Evolutionary conservation across 208 protist species (phyloP).

Genomic region (Giardia muris): DNA sequence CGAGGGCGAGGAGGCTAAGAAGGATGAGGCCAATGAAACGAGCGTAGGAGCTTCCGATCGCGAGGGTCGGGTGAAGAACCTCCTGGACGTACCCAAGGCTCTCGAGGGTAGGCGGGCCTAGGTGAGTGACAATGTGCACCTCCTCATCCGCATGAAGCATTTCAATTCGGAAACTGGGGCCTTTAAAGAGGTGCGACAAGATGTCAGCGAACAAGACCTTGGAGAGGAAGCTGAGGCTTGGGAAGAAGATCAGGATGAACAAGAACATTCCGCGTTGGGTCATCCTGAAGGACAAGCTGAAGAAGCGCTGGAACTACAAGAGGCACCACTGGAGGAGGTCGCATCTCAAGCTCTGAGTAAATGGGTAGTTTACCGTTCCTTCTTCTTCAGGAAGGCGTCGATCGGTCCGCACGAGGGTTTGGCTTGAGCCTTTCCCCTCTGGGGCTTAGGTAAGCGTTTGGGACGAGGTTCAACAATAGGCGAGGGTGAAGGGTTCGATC

Average conservation of each 20-base stretch:
- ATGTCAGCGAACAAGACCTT: conserved; percentile 15
- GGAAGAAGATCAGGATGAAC: neutral
- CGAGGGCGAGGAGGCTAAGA: no score
- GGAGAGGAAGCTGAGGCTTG: neutral
- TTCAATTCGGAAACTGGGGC: no score
- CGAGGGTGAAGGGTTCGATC: neutral
- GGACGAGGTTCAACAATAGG: neutral
- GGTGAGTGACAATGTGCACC: no score
- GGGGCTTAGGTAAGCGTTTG: no score
- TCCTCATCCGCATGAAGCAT: no score
- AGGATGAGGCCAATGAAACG: no score
- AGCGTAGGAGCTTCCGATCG: no score
- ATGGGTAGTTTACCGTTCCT: neutral
- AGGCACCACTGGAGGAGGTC: conserved; percentile 23
- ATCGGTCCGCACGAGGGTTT: neutral
- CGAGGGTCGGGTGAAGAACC: no score
- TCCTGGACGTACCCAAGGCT: no score
- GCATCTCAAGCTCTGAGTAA: conserved; percentile 26
- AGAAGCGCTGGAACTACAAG: neutral
- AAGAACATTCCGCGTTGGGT: conserved; percentile 16
- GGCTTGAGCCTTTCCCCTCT: neutral
- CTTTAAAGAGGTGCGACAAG: neutral
- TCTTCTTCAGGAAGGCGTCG: neutral
- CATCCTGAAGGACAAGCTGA: neutral
- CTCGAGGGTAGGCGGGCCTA: no score